Percentiles rank a stretch among this genome's conserved stretches.
phyloP scores from a whole-genome alignment of 2,329 filamentous ascomycete genomes.

The Colletotrichum truncatum region DNA sequence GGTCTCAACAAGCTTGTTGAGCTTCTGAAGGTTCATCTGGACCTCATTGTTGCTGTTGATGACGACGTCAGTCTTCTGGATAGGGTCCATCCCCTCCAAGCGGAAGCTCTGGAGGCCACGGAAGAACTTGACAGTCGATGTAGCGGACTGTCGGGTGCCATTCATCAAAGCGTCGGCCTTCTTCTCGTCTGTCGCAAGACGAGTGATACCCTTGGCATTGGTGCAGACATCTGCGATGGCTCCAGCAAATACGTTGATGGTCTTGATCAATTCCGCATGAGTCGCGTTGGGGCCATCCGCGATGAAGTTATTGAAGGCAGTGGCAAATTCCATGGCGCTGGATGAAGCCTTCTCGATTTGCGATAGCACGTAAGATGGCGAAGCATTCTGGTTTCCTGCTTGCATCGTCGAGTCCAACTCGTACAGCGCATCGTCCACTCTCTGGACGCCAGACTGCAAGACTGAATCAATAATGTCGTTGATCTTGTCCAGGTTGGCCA shows the following conservation, averaged over 20 bases:
- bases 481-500: slow-evolving; percentile 90
- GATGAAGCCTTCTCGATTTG: slow-evolving; percentile 97
- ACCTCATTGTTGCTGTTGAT: slow-evolving; percentile 98
- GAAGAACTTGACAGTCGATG: slow-evolving; percentile 93
- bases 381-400: slow-evolving; percentile 97
- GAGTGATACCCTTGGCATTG: slow-evolving; percentile 94
- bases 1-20: slow-evolving; percentile 91
- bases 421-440: slow-evolving; percentile 96
- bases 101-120: slow-evolving; percentile 93
- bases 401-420: slow-evolving; percentile 98
- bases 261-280: slow-evolving; percentile 91
- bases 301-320: slow-evolving; percentile 98
- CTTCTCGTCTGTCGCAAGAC: slow-evolving; percentile 94
- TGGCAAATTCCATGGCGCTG: slow-evolving; percentile 96
- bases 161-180: slow-evolving; percentile 88
- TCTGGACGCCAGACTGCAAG: slow-evolving; percentile 88
- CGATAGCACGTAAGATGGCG: slow-evolving; percentile 91
- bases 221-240: slow-evolving; percentile 93
- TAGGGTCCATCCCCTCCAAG: slow-evolving; percentile 86
- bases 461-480: slow-evolving; percentile 98
- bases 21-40: slow-evolving; percentile 89
- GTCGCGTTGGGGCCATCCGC: slow-evolving; percentile 93
- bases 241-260: slow-evolving; percentile 88
- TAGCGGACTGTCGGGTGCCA: slow-evolving; percentile 84
- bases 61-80: slow-evolving; percentile 96